Percentiles rank a stretch among this genome's conserved stretches.
Evolutionary conservation across 2,329 filamentous ascomycete species (phyloP).

Genomic region (Penicillium sp.): DNA sequence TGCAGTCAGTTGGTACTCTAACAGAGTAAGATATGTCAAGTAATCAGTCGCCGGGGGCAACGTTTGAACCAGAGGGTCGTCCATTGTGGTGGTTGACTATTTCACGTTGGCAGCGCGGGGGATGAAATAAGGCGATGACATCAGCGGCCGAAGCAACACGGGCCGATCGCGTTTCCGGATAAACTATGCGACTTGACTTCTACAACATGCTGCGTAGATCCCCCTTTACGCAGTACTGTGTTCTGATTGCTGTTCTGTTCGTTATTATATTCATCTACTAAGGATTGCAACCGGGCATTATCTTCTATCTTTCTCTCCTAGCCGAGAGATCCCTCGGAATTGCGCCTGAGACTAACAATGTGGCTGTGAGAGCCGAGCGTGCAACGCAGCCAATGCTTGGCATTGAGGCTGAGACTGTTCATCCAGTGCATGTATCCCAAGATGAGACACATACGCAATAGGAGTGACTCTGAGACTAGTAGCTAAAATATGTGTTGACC

Average conservation of each 20-base stretch:
- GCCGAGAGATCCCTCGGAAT: too few species aligned
- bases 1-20: constrained; percentile 61
- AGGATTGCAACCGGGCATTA: not conserved
- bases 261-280: not conserved
- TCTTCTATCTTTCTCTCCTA: not conserved
- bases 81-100: constrained; percentile 23
- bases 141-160: constrained; percentile 11
- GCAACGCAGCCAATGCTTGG: not conserved
- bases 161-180: constrained; percentile 7
- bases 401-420: not conserved
- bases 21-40: constrained; percentile 61
- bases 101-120: constrained; percentile 3
- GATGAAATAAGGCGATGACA: constrained; percentile 12
- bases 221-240: too few species aligned
- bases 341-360: too few species aligned
- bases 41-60: constrained; percentile 61
- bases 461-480: not conserved
- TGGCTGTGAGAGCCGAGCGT: not conserved
- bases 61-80: constrained; percentile 54
- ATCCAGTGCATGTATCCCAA: not conserved
- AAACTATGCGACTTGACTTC: not conserved
- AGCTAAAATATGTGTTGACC: not conserved
- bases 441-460: not conserved
- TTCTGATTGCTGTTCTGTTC: too few species aligned
- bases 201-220: not conserved